phyloP scores from a whole-genome alignment of 306 rosid species.

The Cucurbita moschata region DNA sequence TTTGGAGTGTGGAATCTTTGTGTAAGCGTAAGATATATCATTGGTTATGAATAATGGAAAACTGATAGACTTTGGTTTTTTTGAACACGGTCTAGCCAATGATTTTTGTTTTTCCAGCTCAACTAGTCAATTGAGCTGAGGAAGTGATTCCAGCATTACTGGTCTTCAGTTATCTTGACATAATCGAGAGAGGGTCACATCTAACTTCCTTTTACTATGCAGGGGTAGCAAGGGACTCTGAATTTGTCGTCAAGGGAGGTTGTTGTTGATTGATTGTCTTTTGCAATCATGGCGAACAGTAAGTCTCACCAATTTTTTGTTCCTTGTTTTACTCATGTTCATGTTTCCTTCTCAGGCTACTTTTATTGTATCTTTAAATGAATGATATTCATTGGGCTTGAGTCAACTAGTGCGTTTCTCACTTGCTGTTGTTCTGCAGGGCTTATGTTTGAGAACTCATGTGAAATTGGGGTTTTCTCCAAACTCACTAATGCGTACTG shows the following conservation, averaged over 20 bases:
- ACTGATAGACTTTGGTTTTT: too few species aligned
- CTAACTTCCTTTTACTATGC: background rate
- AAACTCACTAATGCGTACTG: conserved; percentile 92
- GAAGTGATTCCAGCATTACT: background rate
- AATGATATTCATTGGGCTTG: background rate
- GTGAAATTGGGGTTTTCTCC: conserved; percentile 89
- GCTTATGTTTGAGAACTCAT: conserved; percentile 78
- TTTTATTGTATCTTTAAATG: background rate
- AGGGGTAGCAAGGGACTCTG: too few species aligned
- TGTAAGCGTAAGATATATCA: too few species aligned
- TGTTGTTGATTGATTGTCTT: background rate
- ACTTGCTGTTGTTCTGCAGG: conserved; percentile 22
- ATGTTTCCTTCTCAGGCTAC: background rate
- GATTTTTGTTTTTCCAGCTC: too few species aligned
- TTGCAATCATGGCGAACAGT: background rate
- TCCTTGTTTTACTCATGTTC: background rate
- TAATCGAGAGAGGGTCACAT: background rate
- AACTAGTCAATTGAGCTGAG: background rate
- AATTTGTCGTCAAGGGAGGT: background rate
- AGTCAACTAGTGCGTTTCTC: background rate
- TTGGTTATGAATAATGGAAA: too few species aligned
- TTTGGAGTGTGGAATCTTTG: too few species aligned
- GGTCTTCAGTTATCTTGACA: background rate
- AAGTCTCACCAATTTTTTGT: background rate
- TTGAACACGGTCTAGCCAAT: too few species aligned